phyloP scores from a whole-genome alignment of 164 flowering plant genomes.

The Chimonanthus praecox region DNA sequence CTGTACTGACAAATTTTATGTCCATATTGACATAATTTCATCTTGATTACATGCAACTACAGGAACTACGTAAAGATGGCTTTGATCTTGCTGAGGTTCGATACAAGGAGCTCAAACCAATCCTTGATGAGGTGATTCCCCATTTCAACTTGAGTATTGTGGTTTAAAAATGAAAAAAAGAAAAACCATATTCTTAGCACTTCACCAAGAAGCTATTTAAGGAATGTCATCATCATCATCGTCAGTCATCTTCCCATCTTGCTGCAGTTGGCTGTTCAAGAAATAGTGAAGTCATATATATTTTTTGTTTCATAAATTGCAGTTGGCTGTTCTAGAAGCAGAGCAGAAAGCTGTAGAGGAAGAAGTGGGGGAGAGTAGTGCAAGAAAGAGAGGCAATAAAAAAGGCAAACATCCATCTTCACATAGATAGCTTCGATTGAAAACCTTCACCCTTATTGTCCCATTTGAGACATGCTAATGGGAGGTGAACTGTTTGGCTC shows the following conservation, averaged over 20 bases:
- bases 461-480: too few species aligned
- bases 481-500: background rate
- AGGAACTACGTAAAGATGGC: slow-evolving; percentile 98
- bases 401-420: slow-evolving; percentile 33
- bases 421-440: slow-evolving; percentile 18
- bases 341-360: slow-evolving; percentile 97
- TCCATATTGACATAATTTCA: background rate
- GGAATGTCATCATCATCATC: too few species aligned
- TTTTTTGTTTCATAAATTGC: slow-evolving; percentile 12
- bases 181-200: background rate
- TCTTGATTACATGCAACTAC: slow-evolving; percentile 1
- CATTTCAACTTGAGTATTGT: background rate
- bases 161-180: background rate
- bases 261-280: background rate
- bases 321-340: slow-evolving; percentile 81
- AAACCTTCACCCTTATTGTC: background rate
- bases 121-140: slow-evolving; percentile 79
- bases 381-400: slow-evolving; percentile 69
- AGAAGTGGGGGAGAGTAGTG: slow-evolving; percentile 65
- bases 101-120: slow-evolving; percentile 87
- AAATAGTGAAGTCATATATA: background rate
- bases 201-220: background rate
- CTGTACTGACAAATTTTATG: background rate
- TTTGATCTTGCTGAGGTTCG: slow-evolving; percentile 94
- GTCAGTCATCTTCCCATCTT: too few species aligned